A percentile compares a stretch with the other conserved stretches of the same genome.
phyloP scores from a whole-genome alignment of 345 rosid genomes.

The Sonneratia caseolaris region DNA sequence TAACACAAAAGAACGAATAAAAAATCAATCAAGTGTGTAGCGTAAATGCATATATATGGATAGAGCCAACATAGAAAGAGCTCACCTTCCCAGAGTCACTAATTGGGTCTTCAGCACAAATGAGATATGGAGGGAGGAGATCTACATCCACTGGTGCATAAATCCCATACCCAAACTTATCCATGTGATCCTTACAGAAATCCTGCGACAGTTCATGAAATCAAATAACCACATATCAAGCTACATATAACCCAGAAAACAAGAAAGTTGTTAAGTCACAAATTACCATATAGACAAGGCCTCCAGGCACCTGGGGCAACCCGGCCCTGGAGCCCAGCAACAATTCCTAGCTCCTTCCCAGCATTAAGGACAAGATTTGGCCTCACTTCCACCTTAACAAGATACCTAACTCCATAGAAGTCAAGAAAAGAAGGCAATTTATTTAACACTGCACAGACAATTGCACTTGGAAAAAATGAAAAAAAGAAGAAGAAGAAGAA shows the following conservation, averaged over 20 bases:
- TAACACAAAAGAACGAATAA: background rate
- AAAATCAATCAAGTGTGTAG: background rate
- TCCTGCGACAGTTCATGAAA: constrained; percentile 32
- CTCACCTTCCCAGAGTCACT: constrained; percentile 93
- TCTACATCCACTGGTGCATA: constrained; percentile 63
- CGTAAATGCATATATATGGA: background rate
- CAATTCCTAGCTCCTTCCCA: constrained; percentile 80
- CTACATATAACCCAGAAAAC: background rate
- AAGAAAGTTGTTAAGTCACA: constrained; percentile 1
- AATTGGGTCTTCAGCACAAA: constrained; percentile 85
- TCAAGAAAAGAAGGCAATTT: constrained; percentile 52
- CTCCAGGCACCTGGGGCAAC: constrained; percentile 91
- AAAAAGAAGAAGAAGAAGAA: too few species aligned
- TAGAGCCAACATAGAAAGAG: background rate
- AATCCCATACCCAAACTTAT: constrained; percentile 68
- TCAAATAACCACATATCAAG: constrained; percentile 2
- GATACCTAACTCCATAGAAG: constrained; percentile 67
- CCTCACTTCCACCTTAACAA: constrained; percentile 58
- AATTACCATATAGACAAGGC: constrained; percentile 85
- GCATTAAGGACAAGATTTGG: constrained; percentile 69
- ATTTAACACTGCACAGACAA: constrained; percentile 84
- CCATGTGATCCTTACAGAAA: constrained; percentile 74
- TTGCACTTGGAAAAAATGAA: constrained; percentile 44
- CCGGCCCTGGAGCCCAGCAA: constrained; percentile 97
- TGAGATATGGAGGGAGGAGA: constrained; percentile 82